Base-by-base conservation (phyloP, 441 rosid genomes). In the Flueggea neowawraea region DNA sequence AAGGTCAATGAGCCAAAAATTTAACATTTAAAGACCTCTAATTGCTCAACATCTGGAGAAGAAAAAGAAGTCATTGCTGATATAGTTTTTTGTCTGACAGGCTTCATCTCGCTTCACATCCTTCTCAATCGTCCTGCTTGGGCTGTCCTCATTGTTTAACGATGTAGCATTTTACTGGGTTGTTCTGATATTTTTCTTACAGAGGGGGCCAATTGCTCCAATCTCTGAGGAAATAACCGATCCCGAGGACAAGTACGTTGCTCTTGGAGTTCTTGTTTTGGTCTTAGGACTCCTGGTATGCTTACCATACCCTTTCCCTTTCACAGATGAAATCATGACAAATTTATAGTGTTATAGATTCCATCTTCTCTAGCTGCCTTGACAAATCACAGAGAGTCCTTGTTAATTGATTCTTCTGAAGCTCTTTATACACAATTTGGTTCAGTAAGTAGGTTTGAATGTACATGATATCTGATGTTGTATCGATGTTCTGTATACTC, bases 131-230 rank as follows among this genome's bases (percentile, higher is more conserved):
- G 85, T 16, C 47, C 84, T 94, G 59, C 91, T 94, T 12, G 96
- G 93, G 2, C 55, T 94, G 31, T 82, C 94, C 31, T 88, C 98
- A 2, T 74, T 89, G 72, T 79, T 87, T 76, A 87, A 74, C 28
- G 98, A 85, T 49, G 93, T 94, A 4, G 88, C 97, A 32, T 94
- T 94, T 78, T 90, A 87, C 73, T 94, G 98, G 98, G 91, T 85
- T 57, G 91, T 70, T 67, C 80, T 90, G 68, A 75, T 94, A 73
- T 80, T 87, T 83, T 82, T 94, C 81, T 67, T 87, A 69, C 96
- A 90, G 73, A 86, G 97, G 64, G 94, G 89, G 36, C 96, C 99
- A 1, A 83, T 87, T 41, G 87, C 96, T 39, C 97, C 95, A 12
- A 75, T 87, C 0, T 84, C 87, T 0, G 96, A 90, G 77, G 97